Conservation (phyloP, 1,284 basidiomycete genomes). For the Kalmanozyma brasiliensis region DNA sequence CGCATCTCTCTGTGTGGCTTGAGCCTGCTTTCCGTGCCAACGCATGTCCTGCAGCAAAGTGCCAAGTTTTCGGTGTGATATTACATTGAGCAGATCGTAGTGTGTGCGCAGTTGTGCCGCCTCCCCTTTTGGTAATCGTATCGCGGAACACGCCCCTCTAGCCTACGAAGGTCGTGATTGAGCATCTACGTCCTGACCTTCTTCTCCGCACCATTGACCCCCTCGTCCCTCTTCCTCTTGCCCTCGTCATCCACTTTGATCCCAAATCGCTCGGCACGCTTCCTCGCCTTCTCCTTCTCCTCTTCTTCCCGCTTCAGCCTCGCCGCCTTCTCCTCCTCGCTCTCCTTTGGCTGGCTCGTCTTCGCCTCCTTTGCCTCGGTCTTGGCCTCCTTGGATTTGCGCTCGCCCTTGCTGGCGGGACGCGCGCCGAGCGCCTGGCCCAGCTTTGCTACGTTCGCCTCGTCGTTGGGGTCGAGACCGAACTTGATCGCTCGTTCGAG, state of each 20-base stretch:
- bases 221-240: conserved; percentile 36
- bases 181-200: conserved; percentile 20
- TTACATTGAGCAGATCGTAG: too few species aligned
- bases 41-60: too few species aligned
- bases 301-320: conserved; percentile 26
- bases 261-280: conserved; percentile 59
- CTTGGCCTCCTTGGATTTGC: conserved; percentile 1
- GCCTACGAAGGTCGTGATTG: too few species aligned
- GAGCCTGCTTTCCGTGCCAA: too few species aligned
- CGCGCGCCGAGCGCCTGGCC: conserved; percentile 18
- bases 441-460: conserved; percentile 32
- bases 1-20: too few species aligned
- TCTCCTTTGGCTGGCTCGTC: conserved; percentile 14
- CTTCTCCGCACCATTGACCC: conserved; percentile 7
- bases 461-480: conserved; percentile 48
- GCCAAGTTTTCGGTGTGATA: too few species aligned
- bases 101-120: too few species aligned
- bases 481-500: conserved; percentile 61
- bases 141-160: too few species aligned
- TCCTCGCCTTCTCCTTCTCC: conserved; percentile 48
- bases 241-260: conserved; percentile 37
- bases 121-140: too few species aligned
- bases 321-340: conserved; percentile 39
- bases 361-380: neutral
- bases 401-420: neutral